Percentiles rank a stretch among this genome's conserved stretches.
phyloP scores from a whole-genome alignment of 768 basidiomycete species.

The Dictyophora rubrovolvata region DNA sequence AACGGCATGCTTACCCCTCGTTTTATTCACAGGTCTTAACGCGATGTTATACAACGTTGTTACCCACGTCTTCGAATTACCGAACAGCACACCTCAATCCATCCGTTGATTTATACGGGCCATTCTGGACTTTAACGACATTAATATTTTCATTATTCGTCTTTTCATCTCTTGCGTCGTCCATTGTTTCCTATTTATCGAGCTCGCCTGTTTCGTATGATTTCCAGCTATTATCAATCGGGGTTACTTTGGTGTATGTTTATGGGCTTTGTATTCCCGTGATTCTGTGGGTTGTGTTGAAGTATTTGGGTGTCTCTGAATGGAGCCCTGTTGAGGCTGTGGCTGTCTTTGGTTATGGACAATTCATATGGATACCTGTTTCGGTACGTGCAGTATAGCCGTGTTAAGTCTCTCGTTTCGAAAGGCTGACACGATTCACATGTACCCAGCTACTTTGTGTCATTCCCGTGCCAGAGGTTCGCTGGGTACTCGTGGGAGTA shows the following conservation, averaged over 20 bases:
- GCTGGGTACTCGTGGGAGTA: slow-evolving; percentile 68
- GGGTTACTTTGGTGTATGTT: slow-evolving; percentile 73
- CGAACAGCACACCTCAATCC: slow-evolving; percentile 54
- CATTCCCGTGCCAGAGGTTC: slow-evolving; percentile 69
- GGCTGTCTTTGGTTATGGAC: slow-evolving; percentile 70
- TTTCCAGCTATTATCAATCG: slow-evolving; percentile 75
- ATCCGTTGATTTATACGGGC: slow-evolving; percentile 70
- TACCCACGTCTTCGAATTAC: slow-evolving; percentile 56
- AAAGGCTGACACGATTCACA: not conserved
- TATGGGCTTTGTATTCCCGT: slow-evolving; percentile 81
- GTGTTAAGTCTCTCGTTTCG: not conserved
- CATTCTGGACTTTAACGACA: slow-evolving; percentile 97
- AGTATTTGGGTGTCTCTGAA: slow-evolving; percentile 81
- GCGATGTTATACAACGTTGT: slow-evolving; percentile 68
- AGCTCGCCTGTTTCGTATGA: slow-evolving; percentile 61
- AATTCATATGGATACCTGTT: slow-evolving; percentile 84
- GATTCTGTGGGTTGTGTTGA: slow-evolving; percentile 71
- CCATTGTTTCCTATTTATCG: slow-evolving; percentile 80
- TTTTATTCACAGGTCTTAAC: slow-evolving; percentile 45
- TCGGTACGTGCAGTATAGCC: slow-evolving; percentile 39
- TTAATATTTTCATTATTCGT: slow-evolving; percentile 89
- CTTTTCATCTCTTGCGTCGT: slow-evolving; percentile 84
- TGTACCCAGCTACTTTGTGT: slow-evolving; percentile 69
- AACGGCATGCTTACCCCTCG: not conserved
- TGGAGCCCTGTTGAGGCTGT: slow-evolving; percentile 83